Evolutionary conservation across 768 basidiomycete species (phyloP).

Genomic region (Pisolithus orientalis): DNA sequence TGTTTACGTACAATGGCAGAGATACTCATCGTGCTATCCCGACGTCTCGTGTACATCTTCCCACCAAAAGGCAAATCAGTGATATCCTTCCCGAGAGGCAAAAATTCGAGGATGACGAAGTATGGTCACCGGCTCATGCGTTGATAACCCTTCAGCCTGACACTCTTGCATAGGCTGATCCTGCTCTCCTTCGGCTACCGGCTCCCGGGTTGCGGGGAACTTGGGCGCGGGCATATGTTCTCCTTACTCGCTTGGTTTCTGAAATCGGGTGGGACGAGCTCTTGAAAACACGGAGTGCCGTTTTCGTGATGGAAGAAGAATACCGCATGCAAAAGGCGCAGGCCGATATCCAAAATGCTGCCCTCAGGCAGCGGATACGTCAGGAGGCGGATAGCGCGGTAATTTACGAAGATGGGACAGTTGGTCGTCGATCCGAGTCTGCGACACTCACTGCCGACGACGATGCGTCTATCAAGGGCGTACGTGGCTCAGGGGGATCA

Average conservation of each 20-base stretch:
- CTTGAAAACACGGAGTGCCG: conserved; percentile 85
- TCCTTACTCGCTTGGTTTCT: conserved; percentile 85
- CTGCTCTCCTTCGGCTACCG: conserved; percentile 89
- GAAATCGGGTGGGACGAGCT: conserved; percentile 99
- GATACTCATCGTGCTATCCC: conserved; percentile 84
- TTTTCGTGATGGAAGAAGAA: conserved; percentile 99
- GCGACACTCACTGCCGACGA: conserved; percentile 43
- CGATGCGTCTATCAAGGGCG: conserved; percentile 63
- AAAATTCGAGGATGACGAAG: conserved; percentile 82
- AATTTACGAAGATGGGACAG: conserved; percentile 62
- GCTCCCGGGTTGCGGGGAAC: conserved; percentile 93
- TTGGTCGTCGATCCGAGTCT: conserved; percentile 21
- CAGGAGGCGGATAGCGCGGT: conserved; percentile 34
- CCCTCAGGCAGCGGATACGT: conserved; percentile 12
- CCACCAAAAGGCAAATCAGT: conserved; percentile 77
- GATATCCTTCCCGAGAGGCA: conserved; percentile 86
- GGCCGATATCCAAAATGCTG: conserved; percentile 48
- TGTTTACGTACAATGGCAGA: conserved; percentile 98
- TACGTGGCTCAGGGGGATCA: conserved; percentile 32
- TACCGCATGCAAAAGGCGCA: conserved; percentile 95
- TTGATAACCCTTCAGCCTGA: neutral
- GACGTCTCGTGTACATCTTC: conserved; percentile 77
- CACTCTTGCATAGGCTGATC: conserved; percentile 62
- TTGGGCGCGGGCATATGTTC: conserved; percentile 89
- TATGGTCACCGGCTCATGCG: conserved; percentile 20